Evolutionary conservation across 2,329 filamentous ascomycete genomes (phyloP), one percentile per base, ranked within the genome.

Genomic region (Cercospora berteroae): DNA sequence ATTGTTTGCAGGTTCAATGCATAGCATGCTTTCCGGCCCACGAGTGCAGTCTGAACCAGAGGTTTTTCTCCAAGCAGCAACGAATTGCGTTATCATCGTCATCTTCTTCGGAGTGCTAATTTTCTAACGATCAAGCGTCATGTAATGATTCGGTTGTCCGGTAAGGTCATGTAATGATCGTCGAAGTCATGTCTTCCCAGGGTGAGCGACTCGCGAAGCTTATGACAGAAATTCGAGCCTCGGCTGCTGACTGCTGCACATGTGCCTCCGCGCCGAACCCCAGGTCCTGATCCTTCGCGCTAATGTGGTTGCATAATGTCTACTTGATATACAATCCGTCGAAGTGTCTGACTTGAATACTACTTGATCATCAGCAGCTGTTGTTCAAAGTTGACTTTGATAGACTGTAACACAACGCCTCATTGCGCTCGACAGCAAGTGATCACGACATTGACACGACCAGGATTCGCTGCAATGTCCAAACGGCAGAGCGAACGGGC

Each of bases 401-500:
- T 16, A 12, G 25, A 16, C 8, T 56, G 23, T 8, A 16, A 16
- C 6, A 56, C 16, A 16, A 56, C 5, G 12, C 27, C 9, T 56
- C 13, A 9, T 27, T 31, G 52, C 8, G 23, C 13, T 23, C 18
- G 52, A 16, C 23, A 9, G 10, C 8, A 13, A 27, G 9, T 20
- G 44, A 50, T 50, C n/a, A 50, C 44, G n/a, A 20, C 18, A 50
- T 10, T 3, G n/a, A 56, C 31, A 25, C 20, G 25, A 56, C 12
- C 52, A 29, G 23, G 20, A 56, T 56, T 6, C 13, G 48, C 39
- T 50, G 9, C 18, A 23, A 62, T 62, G 60, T 39, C 60, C 36
- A 63, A 39, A 50, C 29, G 44, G 18, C 60, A 57, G 23, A 60
- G 36, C n/a, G 60, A 63, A 27, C 29, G 27, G 33, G 55, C 65